Base-by-base conservation (phyloP, 1,284 basidiomycete species). In the Mycosarcoma maydis region DNA sequence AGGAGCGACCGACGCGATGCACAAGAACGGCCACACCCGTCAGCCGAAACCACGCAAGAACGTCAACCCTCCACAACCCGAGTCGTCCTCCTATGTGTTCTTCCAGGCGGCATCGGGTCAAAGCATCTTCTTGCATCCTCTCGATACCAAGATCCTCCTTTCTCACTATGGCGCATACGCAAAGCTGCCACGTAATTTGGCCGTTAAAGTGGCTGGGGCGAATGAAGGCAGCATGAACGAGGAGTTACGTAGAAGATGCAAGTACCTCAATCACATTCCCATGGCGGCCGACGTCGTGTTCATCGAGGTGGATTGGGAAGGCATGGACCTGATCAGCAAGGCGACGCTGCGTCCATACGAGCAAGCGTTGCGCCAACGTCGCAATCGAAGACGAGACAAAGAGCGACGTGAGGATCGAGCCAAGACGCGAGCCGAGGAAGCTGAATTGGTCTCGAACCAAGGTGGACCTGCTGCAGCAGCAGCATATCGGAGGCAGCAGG, bases 91-190 rank as follows among this genome's bases (percentile, higher is more conserved):
- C 10, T 98, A 96, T 83, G 92, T 91, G 77, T 99, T 92, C 83
- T 99, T 97, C 83, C 96, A 98, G 83, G 91, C 93, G 11, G 89
- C 92, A 0, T 92, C 92, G 3, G 96, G 95, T 16, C 86, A 92
- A 61, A 91, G 92, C 17, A 87, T 98, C 74, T 99, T 91, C 84
- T 87, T 99, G 14, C 93, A 96, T 78, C 94, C 95, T 2, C 87
- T 98, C 34, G 95, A 99, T 82, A 96, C 95, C 83, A 91, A 90
- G 83, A 93, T 97, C 55, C 86, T 99, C 14, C 85, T 94, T 16
- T 87, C 92, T 11, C 90, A 94, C 80, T 97, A 90, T 83, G 86
- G 88, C 72, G 87, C 86, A 56, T 98, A 98, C 74, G 83, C 89
- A 2, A 86, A 88, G 2, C 95, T 98, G 82, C 95, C 96, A 0